These are phyloP conservation scores for Prillingera fragicola DNA, from an alignment of 1,284 basidiomycete genomes.

Conservation along the genomic window DNA sequence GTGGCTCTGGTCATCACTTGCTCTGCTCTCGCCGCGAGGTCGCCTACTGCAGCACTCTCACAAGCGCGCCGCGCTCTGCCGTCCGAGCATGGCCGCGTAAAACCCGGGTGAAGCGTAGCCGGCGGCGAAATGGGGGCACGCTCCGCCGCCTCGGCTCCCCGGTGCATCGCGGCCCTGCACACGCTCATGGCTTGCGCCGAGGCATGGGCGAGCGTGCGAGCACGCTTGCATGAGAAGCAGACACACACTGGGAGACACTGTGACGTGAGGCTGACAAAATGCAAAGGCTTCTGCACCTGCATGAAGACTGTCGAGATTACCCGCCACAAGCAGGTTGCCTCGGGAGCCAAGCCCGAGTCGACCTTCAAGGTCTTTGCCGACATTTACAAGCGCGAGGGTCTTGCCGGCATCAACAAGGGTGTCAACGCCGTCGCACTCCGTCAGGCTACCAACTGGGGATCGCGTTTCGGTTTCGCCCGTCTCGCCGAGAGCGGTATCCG, in stretches of 20 bases:
- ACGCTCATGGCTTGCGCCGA: too few species aligned
- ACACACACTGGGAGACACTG: not conserved
- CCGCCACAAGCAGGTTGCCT: constrained; percentile 86
- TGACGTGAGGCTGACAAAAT: too few species aligned
- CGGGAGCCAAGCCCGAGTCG: constrained; percentile 82
- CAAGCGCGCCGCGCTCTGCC: too few species aligned
- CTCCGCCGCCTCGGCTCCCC: too few species aligned
- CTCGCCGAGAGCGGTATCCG: constrained; percentile 80
- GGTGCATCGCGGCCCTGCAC: too few species aligned
- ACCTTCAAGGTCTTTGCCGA: constrained; percentile 93
- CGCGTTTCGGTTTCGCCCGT: constrained; percentile 96
- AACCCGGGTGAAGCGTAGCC: too few species aligned
- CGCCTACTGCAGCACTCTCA: not conserved
- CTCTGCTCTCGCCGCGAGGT: not conserved
- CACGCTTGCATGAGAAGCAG: not conserved
- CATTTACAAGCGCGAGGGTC: constrained; percentile 88
- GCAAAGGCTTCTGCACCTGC: constrained; percentile 92
- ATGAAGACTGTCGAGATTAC: constrained; percentile 99
- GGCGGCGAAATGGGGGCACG: too few species aligned
- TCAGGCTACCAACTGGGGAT: constrained; percentile 99
- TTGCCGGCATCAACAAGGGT: constrained; percentile 98
- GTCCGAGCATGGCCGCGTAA: too few species aligned
- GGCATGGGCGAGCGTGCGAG: not conserved
- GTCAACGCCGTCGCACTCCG: constrained; percentile 97
- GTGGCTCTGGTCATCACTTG: too few species aligned